A percentile compares a stretch with the other conserved stretches of the same genome.
Evolutionary conservation across 164 flowering plant species (phyloP).

Genomic region (Annona squamosa): DNA sequence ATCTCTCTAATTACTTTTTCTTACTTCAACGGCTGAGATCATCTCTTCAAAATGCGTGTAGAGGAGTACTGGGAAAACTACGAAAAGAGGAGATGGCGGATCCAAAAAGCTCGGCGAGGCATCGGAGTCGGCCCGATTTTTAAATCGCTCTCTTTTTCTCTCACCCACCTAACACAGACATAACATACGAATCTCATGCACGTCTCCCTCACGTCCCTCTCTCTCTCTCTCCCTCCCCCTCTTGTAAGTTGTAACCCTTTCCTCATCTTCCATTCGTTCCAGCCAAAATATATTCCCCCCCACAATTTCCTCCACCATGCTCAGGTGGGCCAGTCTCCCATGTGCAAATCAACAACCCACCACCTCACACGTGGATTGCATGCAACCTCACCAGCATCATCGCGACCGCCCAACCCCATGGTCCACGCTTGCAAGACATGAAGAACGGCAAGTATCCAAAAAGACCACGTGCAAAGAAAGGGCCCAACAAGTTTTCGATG

Average conservation of each 20-base stretch:
- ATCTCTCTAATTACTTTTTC: too few species aligned
- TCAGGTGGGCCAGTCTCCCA: neutral
- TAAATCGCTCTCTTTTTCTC: neutral
- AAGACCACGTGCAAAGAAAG: neutral
- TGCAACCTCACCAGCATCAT: neutral
- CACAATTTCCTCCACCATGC: neutral
- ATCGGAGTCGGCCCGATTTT: conserved; percentile 27
- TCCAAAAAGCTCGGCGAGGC: conserved; percentile 44
- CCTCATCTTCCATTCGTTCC: neutral
- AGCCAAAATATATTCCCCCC: conserved; percentile 17
- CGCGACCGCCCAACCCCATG: neutral
- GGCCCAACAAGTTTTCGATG: neutral
- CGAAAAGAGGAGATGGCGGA: conserved; percentile 17
- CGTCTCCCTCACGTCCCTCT: conserved; percentile 62
- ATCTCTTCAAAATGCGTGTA: too few species aligned
- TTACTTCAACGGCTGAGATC: too few species aligned
- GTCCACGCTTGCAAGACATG: too few species aligned
- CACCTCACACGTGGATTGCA: neutral
- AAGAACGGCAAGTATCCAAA: too few species aligned
- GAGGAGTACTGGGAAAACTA: neutral
- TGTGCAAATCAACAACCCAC: neutral
- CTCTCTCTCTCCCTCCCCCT: neutral
- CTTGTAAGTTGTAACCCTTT: neutral
- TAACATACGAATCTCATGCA: conserved; percentile 44
- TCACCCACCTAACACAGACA: conserved; percentile 6